Percentiles rank a stretch among this genome's conserved stretches.
These are phyloP conservation scores for Pseudisothecium myosuroides DNA, from an alignment of 225 moss, liverwort and hornwort species.

Conservation along the genomic window DNA sequence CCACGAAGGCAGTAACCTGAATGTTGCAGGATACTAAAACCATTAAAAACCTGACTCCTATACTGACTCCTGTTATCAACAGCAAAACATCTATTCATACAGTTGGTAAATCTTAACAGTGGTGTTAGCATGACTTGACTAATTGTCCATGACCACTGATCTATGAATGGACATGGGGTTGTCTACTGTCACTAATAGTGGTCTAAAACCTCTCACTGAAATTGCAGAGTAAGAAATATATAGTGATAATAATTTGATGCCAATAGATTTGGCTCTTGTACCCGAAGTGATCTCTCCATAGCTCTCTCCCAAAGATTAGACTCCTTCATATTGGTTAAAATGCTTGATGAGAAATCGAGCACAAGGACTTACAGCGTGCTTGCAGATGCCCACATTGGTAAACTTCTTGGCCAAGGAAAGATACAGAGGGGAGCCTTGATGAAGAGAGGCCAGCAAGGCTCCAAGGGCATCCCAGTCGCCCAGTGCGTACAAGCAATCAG, in stretches of 20 bases:
- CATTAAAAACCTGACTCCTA: neutral
- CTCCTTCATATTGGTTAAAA: neutral
- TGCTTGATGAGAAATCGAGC: neutral
- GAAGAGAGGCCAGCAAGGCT: slow-evolving; percentile 51
- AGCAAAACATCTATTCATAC: neutral
- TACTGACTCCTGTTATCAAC: neutral
- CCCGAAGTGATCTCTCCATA: too few species aligned
- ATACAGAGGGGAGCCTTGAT: slow-evolving; percentile 44
- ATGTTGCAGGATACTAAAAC: neutral
- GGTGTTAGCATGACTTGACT: neutral
- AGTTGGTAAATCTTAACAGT: neutral
- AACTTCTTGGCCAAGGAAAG: slow-evolving; percentile 66
- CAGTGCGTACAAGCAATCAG: slow-evolving; percentile 66
- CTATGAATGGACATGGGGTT: neutral
- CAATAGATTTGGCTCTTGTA: neutral
- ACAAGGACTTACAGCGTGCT: slow-evolving; percentile 56
- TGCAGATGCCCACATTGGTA: slow-evolving; percentile 71
- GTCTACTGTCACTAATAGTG: neutral
- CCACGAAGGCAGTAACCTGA: slow-evolving; percentile 53
- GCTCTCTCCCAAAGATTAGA: neutral
- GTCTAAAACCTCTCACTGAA: neutral
- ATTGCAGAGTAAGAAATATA: neutral
- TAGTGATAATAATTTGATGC: neutral
- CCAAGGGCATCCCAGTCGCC: slow-evolving; percentile 66
- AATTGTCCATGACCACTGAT: neutral